Conservation (phyloP, 805 yeast species). For the Nakazawaea wickerhamii region DNA sequence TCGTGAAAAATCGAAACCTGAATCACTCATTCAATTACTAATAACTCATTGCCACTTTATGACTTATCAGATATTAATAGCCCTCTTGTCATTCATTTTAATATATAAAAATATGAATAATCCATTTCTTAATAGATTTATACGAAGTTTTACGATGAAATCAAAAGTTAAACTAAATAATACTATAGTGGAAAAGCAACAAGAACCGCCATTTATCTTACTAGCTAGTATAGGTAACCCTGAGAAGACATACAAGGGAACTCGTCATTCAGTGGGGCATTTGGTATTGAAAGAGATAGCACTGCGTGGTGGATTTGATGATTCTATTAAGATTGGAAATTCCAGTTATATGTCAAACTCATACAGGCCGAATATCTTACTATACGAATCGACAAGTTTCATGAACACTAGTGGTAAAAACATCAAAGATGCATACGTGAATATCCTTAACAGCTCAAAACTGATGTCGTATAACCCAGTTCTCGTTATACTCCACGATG, state of each 20-base stretch:
- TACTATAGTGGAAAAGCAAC: not conserved
- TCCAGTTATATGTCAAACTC: constrained; percentile 18
- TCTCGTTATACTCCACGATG: constrained; percentile 73
- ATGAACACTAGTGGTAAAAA: constrained; percentile 75
- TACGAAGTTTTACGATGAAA: constrained; percentile 4
- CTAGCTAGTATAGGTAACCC: constrained; percentile 75
- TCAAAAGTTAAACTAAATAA: not conserved
- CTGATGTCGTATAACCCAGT: constrained; percentile 27
- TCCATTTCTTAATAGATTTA: not conserved
- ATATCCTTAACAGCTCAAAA: constrained; percentile 23
- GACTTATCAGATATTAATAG: not conserved
- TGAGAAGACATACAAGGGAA: constrained; percentile 48
- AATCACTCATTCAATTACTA: no score
- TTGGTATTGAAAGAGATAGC: constrained; percentile 34
- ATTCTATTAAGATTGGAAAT: constrained; percentile 17
- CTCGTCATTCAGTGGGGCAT: constrained; percentile 82
- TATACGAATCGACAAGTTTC: constrained; percentile 46
- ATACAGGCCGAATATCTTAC: constrained; percentile 29
- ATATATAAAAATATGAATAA: not conserved
- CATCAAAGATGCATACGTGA: constrained; percentile 43
- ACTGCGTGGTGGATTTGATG: constrained; percentile 16
- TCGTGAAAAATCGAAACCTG: no score
- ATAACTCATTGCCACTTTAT: not conserved
- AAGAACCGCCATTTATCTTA: constrained; percentile 23
- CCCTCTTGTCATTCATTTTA: not conserved